Percentiles rank a stretch among this genome's conserved stretches.
These are phyloP conservation scores for Globisporangium canariense DNA, from an alignment of 352 stramenopile species.

Conservation along the genomic window DNA sequence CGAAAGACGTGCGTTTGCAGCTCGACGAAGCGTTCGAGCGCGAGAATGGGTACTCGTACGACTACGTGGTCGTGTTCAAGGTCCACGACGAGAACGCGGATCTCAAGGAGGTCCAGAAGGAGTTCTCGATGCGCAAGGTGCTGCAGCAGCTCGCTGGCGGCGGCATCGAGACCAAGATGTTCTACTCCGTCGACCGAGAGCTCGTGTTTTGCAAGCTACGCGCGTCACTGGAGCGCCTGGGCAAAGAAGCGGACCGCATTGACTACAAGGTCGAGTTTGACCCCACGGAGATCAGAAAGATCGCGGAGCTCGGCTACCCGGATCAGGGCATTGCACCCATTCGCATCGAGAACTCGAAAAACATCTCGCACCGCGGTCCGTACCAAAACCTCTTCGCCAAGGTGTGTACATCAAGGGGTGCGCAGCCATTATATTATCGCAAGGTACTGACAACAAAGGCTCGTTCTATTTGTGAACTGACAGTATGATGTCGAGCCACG, in stretches of 20 bases:
- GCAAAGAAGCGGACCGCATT: slow-evolving; percentile 70
- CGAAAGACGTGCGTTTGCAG: slow-evolving; percentile 58
- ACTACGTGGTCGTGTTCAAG: slow-evolving; percentile 82
- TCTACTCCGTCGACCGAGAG: slow-evolving; percentile 64
- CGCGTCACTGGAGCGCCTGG: slow-evolving; percentile 55
- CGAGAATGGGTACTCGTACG: slow-evolving; percentile 74
- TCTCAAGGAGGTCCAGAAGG: slow-evolving; percentile 55
- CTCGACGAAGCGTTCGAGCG: slow-evolving; percentile 58
- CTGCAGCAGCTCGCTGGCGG: slow-evolving; percentile 61
- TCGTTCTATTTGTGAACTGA: background rate
- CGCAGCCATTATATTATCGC: background rate
- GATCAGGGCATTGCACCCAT: slow-evolving; percentile 65
- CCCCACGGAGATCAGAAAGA: slow-evolving; percentile 43
- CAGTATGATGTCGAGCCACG: slow-evolving; percentile 60
- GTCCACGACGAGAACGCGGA: slow-evolving; percentile 65
- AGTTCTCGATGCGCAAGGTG: slow-evolving; percentile 67
- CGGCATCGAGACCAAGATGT: slow-evolving; percentile 84
- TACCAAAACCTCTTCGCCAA: slow-evolving; percentile 78
- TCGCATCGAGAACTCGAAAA: slow-evolving; percentile 44
- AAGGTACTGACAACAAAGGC: background rate
- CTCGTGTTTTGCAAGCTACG: slow-evolving; percentile 79
- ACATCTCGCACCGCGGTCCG: slow-evolving; percentile 51
- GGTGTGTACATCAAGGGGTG: slow-evolving; percentile 2
- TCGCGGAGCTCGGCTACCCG: slow-evolving; percentile 52
- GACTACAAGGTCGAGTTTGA: slow-evolving; percentile 83